Percentiles rank a stretch among this genome's conserved stretches.
Conservation (phyloP, 2,329 filamentous ascomycete genomes). For the Aureobasidium leucospermi region DNA sequence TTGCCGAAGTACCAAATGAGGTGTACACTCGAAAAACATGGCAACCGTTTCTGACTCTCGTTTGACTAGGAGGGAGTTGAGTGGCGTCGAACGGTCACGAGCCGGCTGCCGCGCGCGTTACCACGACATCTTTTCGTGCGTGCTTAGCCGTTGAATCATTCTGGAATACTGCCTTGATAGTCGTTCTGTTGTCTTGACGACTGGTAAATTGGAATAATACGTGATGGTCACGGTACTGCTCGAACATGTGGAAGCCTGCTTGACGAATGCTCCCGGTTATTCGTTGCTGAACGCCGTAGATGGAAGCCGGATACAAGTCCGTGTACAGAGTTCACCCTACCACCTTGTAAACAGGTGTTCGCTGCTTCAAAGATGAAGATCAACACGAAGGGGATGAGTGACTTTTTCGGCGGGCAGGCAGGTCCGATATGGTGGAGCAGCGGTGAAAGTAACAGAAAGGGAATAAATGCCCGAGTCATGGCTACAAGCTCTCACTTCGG, state of each 20-base stretch:
- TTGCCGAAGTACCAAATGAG: too few relatives aligned
- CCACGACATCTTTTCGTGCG: neutral
- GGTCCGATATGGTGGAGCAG: neutral
- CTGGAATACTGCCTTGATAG: constrained; percentile 10
- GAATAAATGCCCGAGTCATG: neutral
- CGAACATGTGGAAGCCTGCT: neutral
- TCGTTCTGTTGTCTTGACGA: constrained; percentile 11
- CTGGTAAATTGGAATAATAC: neutral
- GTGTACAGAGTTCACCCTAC: neutral
- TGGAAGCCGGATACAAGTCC: neutral
- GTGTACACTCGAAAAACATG: neutral
- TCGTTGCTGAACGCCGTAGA: neutral
- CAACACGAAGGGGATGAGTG: constrained; percentile 1
- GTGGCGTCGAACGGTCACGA: constrained; percentile 3
- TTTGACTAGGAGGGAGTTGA: neutral
- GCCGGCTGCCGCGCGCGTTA: neutral
- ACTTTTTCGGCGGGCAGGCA: constrained; percentile 4
- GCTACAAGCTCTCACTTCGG: neutral
- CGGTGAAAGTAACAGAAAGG: constrained; percentile 2
- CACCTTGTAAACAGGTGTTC: neutral
- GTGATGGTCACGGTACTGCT: neutral
- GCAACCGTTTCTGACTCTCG: neutral
- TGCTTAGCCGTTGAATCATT: neutral
- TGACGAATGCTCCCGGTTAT: neutral
- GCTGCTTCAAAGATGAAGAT: constrained; percentile 6